phyloP scores from a whole-genome alignment of 805 yeast genomes.

The Kodamaea sagamina region DNA sequence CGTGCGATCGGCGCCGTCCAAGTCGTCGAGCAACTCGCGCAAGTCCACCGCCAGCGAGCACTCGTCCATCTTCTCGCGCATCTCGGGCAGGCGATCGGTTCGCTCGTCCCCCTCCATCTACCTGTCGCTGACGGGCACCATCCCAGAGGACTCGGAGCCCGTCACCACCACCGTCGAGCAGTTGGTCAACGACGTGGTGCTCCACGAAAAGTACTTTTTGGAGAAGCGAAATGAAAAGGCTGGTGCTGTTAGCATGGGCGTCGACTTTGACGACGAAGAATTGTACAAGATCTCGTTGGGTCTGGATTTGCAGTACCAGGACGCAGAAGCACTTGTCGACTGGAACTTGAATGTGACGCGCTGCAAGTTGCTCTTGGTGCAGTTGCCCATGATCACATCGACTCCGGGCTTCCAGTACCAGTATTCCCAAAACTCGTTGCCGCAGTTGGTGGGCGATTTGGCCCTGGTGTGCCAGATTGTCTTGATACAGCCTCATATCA shows the following conservation, averaged over 20 bases:
- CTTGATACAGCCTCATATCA: constrained; percentile 41
- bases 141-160: constrained; percentile 47
- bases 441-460: constrained; percentile 45
- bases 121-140: constrained; percentile 44
- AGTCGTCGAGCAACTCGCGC: constrained; percentile 1
- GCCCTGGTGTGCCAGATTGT: constrained; percentile 42
- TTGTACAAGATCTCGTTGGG: constrained; percentile 41
- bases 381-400: constrained; percentile 39
- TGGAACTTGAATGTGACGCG: constrained; percentile 56
- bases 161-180: constrained; percentile 45
- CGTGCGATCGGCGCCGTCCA: constrained; percentile 43
- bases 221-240: constrained; percentile 15
- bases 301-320: constrained; percentile 40
- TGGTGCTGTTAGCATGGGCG: neutral
- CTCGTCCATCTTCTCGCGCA: constrained; percentile 36
- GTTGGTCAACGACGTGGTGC: constrained; percentile 42
- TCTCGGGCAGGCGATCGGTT: constrained; percentile 32
- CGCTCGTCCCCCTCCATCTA: constrained; percentile 47
- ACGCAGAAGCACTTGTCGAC: constrained; percentile 45
- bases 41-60: neutral
- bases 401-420: constrained; percentile 37
- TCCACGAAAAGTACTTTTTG: constrained; percentile 35
- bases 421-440: constrained; percentile 35
- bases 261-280: constrained; percentile 24
- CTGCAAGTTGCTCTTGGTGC: constrained; percentile 45